Conservation (phyloP, 108 stramenopile species). For the Nannochloropsis gaditana region DNA sequence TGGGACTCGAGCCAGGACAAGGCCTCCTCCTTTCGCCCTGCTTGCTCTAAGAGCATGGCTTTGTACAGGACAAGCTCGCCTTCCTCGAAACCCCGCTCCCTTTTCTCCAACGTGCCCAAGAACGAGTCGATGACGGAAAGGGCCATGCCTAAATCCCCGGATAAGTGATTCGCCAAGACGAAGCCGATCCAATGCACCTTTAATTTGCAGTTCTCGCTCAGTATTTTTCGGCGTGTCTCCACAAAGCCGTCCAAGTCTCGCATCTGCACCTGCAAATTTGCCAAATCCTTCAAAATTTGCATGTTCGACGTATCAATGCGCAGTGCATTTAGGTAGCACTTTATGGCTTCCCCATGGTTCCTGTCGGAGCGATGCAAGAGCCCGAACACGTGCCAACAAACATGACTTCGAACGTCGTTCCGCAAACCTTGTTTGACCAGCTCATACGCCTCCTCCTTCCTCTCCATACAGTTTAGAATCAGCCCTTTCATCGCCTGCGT, state of each 20-base stretch:
- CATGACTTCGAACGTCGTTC: conserved; percentile 85
- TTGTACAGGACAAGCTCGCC: conserved; percentile 85
- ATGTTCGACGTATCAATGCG: conserved; percentile 80
- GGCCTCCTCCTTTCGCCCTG: conserved; percentile 66
- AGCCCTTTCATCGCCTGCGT: conserved; percentile 95
- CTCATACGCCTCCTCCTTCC: conserved; percentile 71
- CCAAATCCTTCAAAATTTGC: conserved; percentile 88
- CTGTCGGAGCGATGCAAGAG: conserved; percentile 84
- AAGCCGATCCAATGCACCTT: conserved; percentile 87
- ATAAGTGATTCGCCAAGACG: conserved; percentile 79
- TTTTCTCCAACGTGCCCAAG: conserved; percentile 71
- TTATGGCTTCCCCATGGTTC: conserved; percentile 93
- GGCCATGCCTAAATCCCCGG: conserved; percentile 68
- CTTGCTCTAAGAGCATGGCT: conserved; percentile 72
- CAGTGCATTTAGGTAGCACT: conserved; percentile 95
- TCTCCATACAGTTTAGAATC: conserved; percentile 67
- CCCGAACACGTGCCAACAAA: conserved; percentile 99
- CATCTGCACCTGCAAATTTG: conserved; percentile 59
- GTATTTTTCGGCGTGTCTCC: conserved; percentile 71
- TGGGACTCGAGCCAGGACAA: conserved; percentile 67
- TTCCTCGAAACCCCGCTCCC: conserved; percentile 81
- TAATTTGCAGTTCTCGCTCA: conserved; percentile 69
- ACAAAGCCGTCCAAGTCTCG: conserved; percentile 66
- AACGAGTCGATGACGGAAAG: conserved; percentile 79
- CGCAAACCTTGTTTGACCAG: conserved; percentile 80